Conservation (phyloP, 768 basidiomycete species). For the Cystoderma amianthinum region DNA sequence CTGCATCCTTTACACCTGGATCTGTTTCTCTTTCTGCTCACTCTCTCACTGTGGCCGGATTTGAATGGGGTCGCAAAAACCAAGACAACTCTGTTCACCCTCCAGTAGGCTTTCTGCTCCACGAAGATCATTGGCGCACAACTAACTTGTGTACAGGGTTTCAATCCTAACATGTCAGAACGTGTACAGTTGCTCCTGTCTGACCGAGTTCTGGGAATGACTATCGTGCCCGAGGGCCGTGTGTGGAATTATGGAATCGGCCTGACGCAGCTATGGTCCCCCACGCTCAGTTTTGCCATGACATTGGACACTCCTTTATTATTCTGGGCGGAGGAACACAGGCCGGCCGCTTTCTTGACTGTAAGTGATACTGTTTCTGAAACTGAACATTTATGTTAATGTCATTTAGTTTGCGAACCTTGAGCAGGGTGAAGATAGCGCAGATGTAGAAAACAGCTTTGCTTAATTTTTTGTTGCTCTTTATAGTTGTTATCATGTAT, state of each 20-base stretch:
- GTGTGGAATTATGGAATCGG: slow-evolving; percentile 98
- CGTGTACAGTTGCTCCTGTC: slow-evolving; percentile 89
- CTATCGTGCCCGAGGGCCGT: slow-evolving; percentile 86
- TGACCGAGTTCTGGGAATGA: slow-evolving; percentile 94
- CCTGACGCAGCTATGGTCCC: slow-evolving; percentile 86
- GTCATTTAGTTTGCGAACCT: slow-evolving; percentile 73
- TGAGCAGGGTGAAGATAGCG: slow-evolving; percentile 87
- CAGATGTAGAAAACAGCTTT: slow-evolving; percentile 94
- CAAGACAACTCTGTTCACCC: slow-evolving; percentile 80
- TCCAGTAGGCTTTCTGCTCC: slow-evolving; percentile 35
- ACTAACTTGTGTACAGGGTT: slow-evolving; percentile 44
- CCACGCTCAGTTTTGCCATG: slow-evolving; percentile 76
- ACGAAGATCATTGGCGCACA: neutral
- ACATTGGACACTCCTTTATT: slow-evolving; percentile 86
- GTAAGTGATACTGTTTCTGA: slow-evolving; percentile 35
- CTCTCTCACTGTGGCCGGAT: slow-evolving; percentile 83
- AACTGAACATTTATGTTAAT: slow-evolving; percentile 2
- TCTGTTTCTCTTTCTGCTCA: slow-evolving; percentile 95
- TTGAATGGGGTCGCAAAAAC: slow-evolving; percentile 98
- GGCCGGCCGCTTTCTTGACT: slow-evolving; percentile 90
- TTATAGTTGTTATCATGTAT: neutral
- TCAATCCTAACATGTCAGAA: slow-evolving; percentile 99
- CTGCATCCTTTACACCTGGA: slow-evolving; percentile 95
- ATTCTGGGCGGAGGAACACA: slow-evolving; percentile 96
- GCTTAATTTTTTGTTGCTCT: slow-evolving; percentile 38